Conservation (phyloP, 805 yeast species). For the Isabelozyma pseudorhagii region DNA sequence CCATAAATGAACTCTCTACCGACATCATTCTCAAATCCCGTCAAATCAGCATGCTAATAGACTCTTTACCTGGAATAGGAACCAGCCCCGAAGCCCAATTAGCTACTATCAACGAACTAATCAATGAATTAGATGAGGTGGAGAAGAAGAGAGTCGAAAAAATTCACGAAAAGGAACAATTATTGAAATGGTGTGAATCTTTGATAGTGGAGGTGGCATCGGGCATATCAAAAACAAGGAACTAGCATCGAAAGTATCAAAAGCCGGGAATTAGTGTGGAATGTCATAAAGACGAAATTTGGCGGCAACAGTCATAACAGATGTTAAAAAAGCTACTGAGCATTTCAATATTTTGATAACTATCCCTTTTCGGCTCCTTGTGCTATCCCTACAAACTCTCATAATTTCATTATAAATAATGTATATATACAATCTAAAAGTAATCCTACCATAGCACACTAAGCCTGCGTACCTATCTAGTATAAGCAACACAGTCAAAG, state of each 20-base stretch:
- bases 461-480: neutral
- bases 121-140: constrained; percentile 55
- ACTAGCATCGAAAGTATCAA: constrained; percentile 9
- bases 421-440: no score
- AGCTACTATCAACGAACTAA: constrained; percentile 56
- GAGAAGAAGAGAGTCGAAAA: constrained; percentile 58
- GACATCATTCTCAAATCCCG: constrained; percentile 84
- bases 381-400: no score
- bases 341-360: no score
- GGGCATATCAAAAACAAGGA: constrained; percentile 45
- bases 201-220: constrained; percentile 59
- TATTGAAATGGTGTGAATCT: constrained; percentile 60
- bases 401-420: no score
- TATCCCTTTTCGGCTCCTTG: no score
- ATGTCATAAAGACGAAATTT: no score
- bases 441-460: no score
- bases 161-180: constrained; percentile 59
- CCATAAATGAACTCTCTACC: constrained; percentile 72
- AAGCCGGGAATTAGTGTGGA: no score
- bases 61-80: constrained; percentile 90
- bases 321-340: no score
- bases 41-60: constrained; percentile 82
- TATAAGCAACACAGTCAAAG: constrained; percentile 33
- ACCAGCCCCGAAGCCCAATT: constrained; percentile 76
- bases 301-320: no score